Evolutionary conservation across 2,329 filamentous ascomycete genomes (phyloP).

Genomic region (Fusarium decemcellulare): DNA sequence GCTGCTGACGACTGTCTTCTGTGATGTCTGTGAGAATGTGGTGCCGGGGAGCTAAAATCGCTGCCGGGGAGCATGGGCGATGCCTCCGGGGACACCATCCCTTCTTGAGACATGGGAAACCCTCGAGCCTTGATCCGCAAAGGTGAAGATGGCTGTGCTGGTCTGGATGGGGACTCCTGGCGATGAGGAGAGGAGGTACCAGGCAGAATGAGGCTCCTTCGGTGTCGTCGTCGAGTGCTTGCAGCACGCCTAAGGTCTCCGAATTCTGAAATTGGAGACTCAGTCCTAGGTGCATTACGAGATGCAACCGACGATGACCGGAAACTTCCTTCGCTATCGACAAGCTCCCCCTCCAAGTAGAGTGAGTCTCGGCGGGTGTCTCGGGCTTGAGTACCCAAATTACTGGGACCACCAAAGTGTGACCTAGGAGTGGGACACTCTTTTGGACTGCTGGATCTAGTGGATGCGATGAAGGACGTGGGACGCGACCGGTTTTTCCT

Average conservation of each 20-base stretch:
- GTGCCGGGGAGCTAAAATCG: slow-evolving; percentile 83
- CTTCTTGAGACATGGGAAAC: slow-evolving; percentile 71
- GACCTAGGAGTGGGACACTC: slow-evolving; percentile 94
- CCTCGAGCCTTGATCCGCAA: slow-evolving; percentile 88
- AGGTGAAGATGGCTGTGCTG: slow-evolving; percentile 86
- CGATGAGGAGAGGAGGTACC: slow-evolving; percentile 84
- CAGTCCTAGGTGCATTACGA: slow-evolving; percentile 77
- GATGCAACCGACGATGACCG: slow-evolving; percentile 84
- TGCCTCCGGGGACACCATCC: slow-evolving; percentile 85
- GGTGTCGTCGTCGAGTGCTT: slow-evolving; percentile 86
- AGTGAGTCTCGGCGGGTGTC: slow-evolving; percentile 83
- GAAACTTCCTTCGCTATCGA: slow-evolving; percentile 90
- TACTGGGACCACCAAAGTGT: slow-evolving; percentile 73
- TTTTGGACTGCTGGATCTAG: slow-evolving; percentile 88
- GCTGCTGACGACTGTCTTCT: slow-evolving; percentile 93
- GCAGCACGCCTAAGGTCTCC: slow-evolving; percentile 81
- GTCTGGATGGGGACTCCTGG: slow-evolving; percentile 89
- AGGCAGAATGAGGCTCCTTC: slow-evolving; percentile 87
- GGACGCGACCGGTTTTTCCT: slow-evolving; percentile 61
- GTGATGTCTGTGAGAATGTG: slow-evolving; percentile 76
- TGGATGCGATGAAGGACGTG: slow-evolving; percentile 74
- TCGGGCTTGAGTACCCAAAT: slow-evolving; percentile 66
- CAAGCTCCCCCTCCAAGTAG: slow-evolving; percentile 85
- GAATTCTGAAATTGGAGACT: slow-evolving; percentile 92
- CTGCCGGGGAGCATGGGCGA: slow-evolving; percentile 89